Conservation (phyloP, 1,139 yeast genomes). For the Saccharomyces hybrid region DNA sequence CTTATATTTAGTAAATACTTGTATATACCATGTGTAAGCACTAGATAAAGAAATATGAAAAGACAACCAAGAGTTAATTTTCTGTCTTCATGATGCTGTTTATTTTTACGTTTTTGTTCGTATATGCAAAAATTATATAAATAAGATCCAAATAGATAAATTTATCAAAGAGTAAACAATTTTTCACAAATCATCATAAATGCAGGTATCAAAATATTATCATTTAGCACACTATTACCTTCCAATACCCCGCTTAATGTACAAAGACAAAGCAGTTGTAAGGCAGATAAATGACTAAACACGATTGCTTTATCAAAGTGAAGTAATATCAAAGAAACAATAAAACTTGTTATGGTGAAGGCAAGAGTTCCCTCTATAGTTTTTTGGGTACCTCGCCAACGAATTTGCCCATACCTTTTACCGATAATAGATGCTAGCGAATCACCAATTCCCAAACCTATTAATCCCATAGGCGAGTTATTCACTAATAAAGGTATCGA, state of each 20-base stretch:
- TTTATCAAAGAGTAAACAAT: conserved; percentile 8
- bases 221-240: conserved; percentile 57
- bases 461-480: conserved; percentile 40
- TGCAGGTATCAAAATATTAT: conserved; percentile 58
- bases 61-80: neutral
- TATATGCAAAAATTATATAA: conserved; percentile 1
- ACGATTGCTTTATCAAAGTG: conserved; percentile 24
- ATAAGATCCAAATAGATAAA: conserved; percentile 3
- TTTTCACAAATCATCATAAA: conserved; percentile 36
- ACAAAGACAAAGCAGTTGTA: conserved; percentile 43
- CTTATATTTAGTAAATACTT: neutral
- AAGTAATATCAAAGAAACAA: conserved; percentile 21
- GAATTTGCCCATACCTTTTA: conserved; percentile 40
- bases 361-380: conserved; percentile 63
- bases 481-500: conserved; percentile 50
- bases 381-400: conserved; percentile 53
- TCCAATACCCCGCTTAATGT: conserved; percentile 53
- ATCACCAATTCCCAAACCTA: conserved; percentile 49
- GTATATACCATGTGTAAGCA: neutral
- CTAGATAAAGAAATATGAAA: neutral
- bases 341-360: conserved; percentile 42
- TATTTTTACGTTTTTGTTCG: too few species aligned
- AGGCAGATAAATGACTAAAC: conserved; percentile 35
- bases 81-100: neutral
- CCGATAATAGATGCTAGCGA: conserved; percentile 65